A percentile compares a stretch with the other conserved stretches of the same genome.
Evolutionary conservation across 495 filamentous ascomycete genomes (phyloP).

Genomic region (Xylaria nigripes): DNA sequence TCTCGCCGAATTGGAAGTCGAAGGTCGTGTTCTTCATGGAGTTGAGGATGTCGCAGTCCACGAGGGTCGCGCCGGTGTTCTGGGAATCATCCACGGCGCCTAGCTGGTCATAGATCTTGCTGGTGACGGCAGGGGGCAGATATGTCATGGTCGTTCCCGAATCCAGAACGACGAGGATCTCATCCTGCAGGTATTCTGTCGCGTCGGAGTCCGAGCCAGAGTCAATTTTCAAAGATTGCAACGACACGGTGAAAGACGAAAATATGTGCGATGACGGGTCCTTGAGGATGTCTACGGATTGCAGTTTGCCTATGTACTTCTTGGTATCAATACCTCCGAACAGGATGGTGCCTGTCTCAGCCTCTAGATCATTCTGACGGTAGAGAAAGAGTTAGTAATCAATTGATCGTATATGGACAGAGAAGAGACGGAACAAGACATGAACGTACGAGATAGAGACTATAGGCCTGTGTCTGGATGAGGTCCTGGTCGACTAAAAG

Average conservation of each 20-base stretch:
- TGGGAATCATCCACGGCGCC: conserved; percentile 43
- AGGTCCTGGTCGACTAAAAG: conserved; percentile 58
- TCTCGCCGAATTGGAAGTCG: conserved; percentile 50
- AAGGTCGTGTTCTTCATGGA: conserved; percentile 53
- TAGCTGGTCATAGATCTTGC: conserved; percentile 50
- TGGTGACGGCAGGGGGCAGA: conserved; percentile 56
- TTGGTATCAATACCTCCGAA: conserved; percentile 85
- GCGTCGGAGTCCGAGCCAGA: conserved; percentile 27
- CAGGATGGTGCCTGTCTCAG: conserved; percentile 68
- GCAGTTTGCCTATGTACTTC: conserved; percentile 70
- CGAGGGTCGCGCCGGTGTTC: conserved; percentile 35
- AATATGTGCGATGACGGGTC: conserved; percentile 24
- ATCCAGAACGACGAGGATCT: conserved; percentile 64
- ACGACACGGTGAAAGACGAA: conserved; percentile 34
- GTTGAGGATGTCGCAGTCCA: conserved; percentile 42
- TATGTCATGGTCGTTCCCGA: conserved; percentile 79
- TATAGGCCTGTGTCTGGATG: conserved; percentile 79
- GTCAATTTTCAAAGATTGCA: conserved; percentile 25
- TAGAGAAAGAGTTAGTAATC: neutral
- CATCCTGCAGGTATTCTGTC: conserved; percentile 13
- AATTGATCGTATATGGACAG: neutral
- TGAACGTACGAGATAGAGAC: conserved; percentile 56
- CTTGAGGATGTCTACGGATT: conserved; percentile 58
- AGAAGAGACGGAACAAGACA: neutral
- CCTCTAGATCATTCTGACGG: conserved; percentile 39